Percentiles rank a stretch among this genome's conserved stretches.
Evolutionary conservation across 345 rosid genomes (phyloP).

Genomic region (Salix koriyanagi): DNA sequence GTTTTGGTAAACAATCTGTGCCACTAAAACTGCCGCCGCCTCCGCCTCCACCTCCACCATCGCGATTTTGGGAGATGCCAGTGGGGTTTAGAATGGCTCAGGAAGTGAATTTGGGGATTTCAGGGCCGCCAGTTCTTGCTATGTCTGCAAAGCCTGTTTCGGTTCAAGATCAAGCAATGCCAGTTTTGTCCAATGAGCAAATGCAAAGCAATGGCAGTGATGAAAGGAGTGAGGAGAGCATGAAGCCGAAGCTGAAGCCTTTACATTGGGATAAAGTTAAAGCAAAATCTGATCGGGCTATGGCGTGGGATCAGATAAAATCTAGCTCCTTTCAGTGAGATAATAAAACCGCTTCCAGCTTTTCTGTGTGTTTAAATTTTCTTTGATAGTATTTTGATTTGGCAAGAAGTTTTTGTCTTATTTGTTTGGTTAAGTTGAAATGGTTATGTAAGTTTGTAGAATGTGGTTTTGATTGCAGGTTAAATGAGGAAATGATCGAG

Average conservation of each 20-base stretch:
- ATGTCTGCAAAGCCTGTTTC: constrained; percentile 38
- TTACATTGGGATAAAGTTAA: constrained; percentile 98
- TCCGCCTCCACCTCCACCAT: constrained; percentile 68
- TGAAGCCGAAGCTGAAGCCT: constrained; percentile 76
- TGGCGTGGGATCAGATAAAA: constrained; percentile 95
- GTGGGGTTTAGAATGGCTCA: background rate
- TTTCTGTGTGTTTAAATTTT: background rate
- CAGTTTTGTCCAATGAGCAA: constrained; percentile 14
- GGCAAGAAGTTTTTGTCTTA: background rate
- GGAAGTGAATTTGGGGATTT: constrained; percentile 13
- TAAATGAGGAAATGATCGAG: constrained; percentile 98
- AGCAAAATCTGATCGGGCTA: constrained; percentile 81
- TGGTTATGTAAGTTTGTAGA: constrained; percentile 10
- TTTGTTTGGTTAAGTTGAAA: background rate
- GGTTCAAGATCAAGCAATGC: constrained; percentile 15
- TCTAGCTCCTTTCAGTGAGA: constrained; percentile 94
- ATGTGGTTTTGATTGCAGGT: constrained; percentile 42
- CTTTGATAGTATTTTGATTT: background rate
- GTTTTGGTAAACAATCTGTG: constrained; percentile 13
- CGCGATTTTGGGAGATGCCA: constrained; percentile 49
- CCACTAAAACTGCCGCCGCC: constrained; percentile 63
- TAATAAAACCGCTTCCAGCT: background rate
- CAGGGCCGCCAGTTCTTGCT: constrained; percentile 37
- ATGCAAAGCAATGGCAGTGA: constrained; percentile 17
- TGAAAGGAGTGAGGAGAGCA: constrained; percentile 46